Base-by-base conservation (phyloP, 495 filamentous ascomycete species). In the Penicillium simplicissimum region DNA sequence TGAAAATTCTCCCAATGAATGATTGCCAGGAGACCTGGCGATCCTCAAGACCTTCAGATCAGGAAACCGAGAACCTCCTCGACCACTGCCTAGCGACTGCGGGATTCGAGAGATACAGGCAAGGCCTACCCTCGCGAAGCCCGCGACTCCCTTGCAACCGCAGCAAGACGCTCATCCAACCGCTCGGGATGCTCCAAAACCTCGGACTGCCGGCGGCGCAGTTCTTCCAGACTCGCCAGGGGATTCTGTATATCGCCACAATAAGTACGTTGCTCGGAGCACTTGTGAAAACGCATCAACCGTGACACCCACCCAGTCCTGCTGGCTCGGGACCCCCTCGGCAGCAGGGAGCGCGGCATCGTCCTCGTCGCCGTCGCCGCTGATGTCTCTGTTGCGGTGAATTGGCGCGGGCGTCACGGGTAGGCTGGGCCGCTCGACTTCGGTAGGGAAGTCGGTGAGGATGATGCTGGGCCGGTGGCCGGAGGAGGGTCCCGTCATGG, bases 391-490 rank as follows among this genome's bases (percentile, higher is more conserved):
- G 47, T 79, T 75, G 62, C 85, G 76, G 33, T 85, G 79, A 59
- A 91, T 83, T 4, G 92, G 91, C 1, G 90, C 90, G 2, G 93
- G 93, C 13, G 93, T 97, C 28, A 96, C 92, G 17, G 93, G 92
- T n/a, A 96, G 82, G 66, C 90, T 93, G 43, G 93, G 93, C 17
- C 93, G 84, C 72, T 97, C 93, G 60, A 84, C 73, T 71, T 88
- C 90, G 63, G 84, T 89, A 3, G 93, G 93, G 76, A 96, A 96
- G 75, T 96, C 91, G 28, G 91, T 96, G 23, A 96, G 74, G 62
- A 79, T 88, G 59, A 85, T 82, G 69, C 83, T 85, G 56, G 80
- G 79, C 36, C 80, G 71, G 57, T 78, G 76, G 40, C 73, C 71
- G 52, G 54, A 28, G 9, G 25, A 4, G 19, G 40, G 37, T 6